A percentile compares a stretch with the other conserved stretches of the same genome.
Evolutionary conservation across 1,284 basidiomycete species (phyloP).

Genomic region (Sanguinoderma infundibulare): DNA sequence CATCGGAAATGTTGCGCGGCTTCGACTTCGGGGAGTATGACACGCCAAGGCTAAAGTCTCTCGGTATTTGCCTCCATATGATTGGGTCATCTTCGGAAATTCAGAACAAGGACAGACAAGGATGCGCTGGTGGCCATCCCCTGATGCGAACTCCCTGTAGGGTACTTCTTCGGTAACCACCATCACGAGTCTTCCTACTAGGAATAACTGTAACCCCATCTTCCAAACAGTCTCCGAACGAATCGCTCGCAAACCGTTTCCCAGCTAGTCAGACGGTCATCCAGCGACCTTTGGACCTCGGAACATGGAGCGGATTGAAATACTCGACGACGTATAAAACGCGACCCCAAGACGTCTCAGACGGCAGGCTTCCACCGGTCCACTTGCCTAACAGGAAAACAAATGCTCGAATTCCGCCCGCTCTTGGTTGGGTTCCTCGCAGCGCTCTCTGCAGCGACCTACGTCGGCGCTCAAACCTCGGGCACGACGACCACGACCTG

Average conservation of each 20-base stretch:
- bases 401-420: neutral
- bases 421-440: neutral
- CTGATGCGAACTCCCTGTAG: neutral
- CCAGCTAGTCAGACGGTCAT: neutral
- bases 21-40: neutral
- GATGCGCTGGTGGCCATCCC: neutral
- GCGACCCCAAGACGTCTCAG: neutral
- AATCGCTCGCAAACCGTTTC: neutral
- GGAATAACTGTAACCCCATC: too few relatives aligned
- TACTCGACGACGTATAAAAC: neutral
- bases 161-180: neutral
- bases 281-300: neutral
- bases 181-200: neutral
- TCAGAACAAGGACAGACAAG: neutral
- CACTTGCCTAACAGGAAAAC: neutral
- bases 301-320: too few relatives aligned
- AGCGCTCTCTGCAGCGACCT: neutral
- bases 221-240: neutral
- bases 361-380: neutral
- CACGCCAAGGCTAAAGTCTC: neutral
- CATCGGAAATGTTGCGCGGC: neutral
- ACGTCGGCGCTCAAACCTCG: constrained; percentile 13
- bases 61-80: neutral
- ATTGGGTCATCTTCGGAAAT: constrained; percentile 1
- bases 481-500: constrained; percentile 28